These are phyloP conservation scores for Colletotrichum sp. DNA, from an alignment of 2,329 filamentous ascomycete species.

Conservation along the genomic window DNA sequence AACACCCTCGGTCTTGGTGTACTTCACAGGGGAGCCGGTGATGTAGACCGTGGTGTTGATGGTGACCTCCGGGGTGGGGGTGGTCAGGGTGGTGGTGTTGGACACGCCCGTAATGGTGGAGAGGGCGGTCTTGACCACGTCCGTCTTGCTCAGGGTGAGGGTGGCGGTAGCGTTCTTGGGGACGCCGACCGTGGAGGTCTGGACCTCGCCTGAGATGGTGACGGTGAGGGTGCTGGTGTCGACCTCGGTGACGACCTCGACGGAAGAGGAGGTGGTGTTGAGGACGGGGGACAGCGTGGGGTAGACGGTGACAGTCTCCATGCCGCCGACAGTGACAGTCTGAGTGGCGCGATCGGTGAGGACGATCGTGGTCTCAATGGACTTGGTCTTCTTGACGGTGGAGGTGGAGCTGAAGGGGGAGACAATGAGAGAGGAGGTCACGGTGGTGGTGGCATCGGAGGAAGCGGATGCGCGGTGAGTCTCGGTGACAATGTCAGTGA, in stretches of 20 bases:
- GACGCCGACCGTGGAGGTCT: neutral
- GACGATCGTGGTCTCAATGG: constrained; percentile 13
- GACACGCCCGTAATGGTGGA: constrained; percentile 16
- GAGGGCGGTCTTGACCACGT: neutral
- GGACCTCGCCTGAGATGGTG: constrained; percentile 22
- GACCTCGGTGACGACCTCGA: constrained; percentile 32
- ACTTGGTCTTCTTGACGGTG: neutral
- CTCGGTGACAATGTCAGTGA: neutral
- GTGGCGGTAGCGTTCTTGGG: constrained; percentile 34
- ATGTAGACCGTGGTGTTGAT: constrained; percentile 28
- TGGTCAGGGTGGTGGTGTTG: constrained; percentile 12
- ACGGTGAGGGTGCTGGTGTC: constrained; percentile 31
- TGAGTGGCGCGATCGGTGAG: constrained; percentile 15
- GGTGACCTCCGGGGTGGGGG: neutral
- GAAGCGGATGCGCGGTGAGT: neutral
- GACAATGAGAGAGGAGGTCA: neutral
- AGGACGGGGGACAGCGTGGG: constrained; percentile 5
- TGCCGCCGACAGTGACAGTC: constrained; percentile 11
- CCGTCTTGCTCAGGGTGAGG: constrained; percentile 27
- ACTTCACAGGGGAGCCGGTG: constrained; percentile 8
- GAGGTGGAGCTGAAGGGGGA: neutral
- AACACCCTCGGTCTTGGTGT: constrained; percentile 29
- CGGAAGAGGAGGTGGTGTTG: constrained; percentile 21
- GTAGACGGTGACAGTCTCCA: neutral
- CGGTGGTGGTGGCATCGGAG: neutral